A percentile compares a stretch with the other conserved stretches of the same genome.
phyloP scores from a whole-genome alignment of 805 yeast genomes.

The Ogataea naganishii region DNA sequence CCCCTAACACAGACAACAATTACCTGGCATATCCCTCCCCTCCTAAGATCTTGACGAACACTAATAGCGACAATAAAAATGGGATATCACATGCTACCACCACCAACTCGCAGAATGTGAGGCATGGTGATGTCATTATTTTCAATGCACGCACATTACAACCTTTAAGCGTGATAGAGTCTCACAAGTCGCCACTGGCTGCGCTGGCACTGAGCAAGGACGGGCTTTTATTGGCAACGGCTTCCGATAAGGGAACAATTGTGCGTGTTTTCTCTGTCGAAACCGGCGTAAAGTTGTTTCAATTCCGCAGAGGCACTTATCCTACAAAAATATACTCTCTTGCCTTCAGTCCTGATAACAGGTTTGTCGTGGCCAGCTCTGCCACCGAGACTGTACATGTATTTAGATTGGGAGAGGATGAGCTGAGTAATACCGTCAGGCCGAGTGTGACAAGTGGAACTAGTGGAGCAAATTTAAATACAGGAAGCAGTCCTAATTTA shows the following conservation, averaged over 20 bases:
- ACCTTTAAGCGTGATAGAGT: conserved; percentile 81
- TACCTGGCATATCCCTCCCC: conserved; percentile 72
- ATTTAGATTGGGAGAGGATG: conserved; percentile 58
- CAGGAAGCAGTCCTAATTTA: too few species aligned
- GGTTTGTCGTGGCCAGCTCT: conserved; percentile 72
- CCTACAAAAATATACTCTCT: conserved; percentile 81
- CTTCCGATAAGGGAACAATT: conserved; percentile 87
- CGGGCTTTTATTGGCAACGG: conserved; percentile 82
- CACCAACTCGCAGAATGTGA: conserved; percentile 6
- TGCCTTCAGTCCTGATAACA: conserved; percentile 68
- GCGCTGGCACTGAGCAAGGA: conserved; percentile 63
- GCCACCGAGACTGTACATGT: conserved; percentile 92
- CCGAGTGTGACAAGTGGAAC: too few species aligned
- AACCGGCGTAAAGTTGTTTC: conserved; percentile 61
- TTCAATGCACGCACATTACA: conserved; percentile 71
- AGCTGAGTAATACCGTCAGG: conserved; percentile 23
- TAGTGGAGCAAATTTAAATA: conserved; percentile 2
- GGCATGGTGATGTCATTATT: conserved; percentile 70
- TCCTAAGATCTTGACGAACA: conserved; percentile 34
- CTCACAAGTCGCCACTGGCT: conserved; percentile 77
- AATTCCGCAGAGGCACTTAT: conserved; percentile 83
- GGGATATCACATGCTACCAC: conserved; percentile 8
- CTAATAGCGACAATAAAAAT: background rate
- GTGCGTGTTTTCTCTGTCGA: conserved; percentile 75
- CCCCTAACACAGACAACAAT: conserved; percentile 42